Evolutionary conservation across 495 filamentous ascomycete genomes (phyloP), one percentile per base, ranked within the genome.

Genomic region (Hypoxylon trugodes): DNA sequence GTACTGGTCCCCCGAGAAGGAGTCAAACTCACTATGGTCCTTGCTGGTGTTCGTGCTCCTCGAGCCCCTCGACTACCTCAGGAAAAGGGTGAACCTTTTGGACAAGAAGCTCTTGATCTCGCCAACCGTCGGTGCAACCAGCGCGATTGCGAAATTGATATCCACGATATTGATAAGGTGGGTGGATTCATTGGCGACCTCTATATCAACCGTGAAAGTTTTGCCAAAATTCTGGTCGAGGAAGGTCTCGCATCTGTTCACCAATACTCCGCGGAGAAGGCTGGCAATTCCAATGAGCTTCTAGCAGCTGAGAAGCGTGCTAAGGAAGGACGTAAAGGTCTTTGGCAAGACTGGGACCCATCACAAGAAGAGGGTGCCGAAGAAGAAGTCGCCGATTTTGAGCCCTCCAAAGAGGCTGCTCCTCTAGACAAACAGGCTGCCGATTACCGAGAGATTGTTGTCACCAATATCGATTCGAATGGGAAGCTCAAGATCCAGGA

Each of bases 181-280:
- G 96, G 96, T 65, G 96, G 94, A 51, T 99, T 99, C 81, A 97
- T 99, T 64, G 96, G 96, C 42, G 90, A 90, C 12, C 84, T 99
- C 1, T 97, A 93, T 67, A 82, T 98, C 70, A 95, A 93, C 81
- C 91, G 93, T 35, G 93, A 97, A 77, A 97, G 91, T 79, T 94
- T 99, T 76, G 91, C 95, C 66, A 97, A 96, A 79, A 72, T 92
- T 8, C 87, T 99, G 5, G 84, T 98, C 2, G 95, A 98, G 75
- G 96, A 98, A 76, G 96, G 96, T 42, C 76, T 96, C 24, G 96
- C 96, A 13, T 87, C 86, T 18, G 93, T 98, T 26, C 93, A 98
- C 71, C 83, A 86, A 48, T 98, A 97, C 79, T 97, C 94, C 18
- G 96, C 95, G 3, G 93, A 98, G 77, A 95, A 96, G 79, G 89